phyloP scores from a whole-genome alignment of 1,284 basidiomycete species.

The Malassezia caprae region DNA sequence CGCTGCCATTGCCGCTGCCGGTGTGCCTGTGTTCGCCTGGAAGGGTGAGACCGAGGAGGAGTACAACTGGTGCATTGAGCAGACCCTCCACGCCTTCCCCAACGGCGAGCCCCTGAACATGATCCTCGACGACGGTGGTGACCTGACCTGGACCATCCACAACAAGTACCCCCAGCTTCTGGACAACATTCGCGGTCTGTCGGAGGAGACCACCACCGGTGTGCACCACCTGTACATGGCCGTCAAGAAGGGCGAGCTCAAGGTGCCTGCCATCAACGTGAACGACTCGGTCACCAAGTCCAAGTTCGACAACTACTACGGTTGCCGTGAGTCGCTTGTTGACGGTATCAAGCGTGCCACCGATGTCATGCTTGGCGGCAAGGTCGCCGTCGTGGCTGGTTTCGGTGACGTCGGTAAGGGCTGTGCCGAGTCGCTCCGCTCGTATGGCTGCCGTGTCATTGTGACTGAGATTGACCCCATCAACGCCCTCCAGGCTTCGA shows the following conservation, averaged over 20 bases:
- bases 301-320: conserved; percentile 66
- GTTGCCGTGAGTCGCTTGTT: conserved; percentile 94
- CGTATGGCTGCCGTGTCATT: conserved; percentile 91
- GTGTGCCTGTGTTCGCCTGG: conserved; percentile 97
- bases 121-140: conserved; percentile 99
- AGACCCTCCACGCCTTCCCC: conserved; percentile 73
- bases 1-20: conserved; percentile 92
- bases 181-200: conserved; percentile 62
- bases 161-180: conserved; percentile 57
- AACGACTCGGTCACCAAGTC: conserved; percentile 93
- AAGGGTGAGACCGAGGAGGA: conserved; percentile 99
- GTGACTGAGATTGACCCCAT: conserved; percentile 99
- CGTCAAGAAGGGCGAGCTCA: conserved; percentile 87
- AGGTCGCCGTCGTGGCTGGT: conserved; percentile 95
- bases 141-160: conserved; percentile 88
- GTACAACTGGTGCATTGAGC: conserved; percentile 88
- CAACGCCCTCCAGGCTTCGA: conserved; percentile 97
- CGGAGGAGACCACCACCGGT: conserved; percentile 99
- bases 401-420: conserved; percentile 99
- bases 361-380: conserved; percentile 99
- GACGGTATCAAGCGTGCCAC: conserved; percentile 99
- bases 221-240: conserved; percentile 98
- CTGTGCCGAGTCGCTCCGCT: conserved; percentile 90
- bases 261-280: conserved; percentile 98
- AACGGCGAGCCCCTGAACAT: conserved; percentile 79